Conservation (phyloP, 2,329 filamentous ascomycete species). For the Pyrenochaeta sp. region DNA sequence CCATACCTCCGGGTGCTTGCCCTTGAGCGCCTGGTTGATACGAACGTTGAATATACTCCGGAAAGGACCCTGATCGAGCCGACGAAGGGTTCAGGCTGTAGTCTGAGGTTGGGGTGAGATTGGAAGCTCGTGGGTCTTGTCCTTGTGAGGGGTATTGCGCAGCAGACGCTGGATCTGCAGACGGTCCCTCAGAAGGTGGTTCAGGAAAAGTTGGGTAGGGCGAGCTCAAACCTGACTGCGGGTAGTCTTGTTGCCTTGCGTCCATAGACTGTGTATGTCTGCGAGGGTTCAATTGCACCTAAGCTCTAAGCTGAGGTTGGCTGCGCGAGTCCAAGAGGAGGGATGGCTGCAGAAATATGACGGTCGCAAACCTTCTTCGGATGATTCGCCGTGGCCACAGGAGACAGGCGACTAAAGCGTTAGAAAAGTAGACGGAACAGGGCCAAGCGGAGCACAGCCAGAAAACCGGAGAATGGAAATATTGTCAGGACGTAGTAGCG, state of each 20-base stretch:
- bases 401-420: slow-evolving; percentile 35
- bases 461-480: slow-evolving; percentile 46
- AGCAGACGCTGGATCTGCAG: slow-evolving; percentile 93
- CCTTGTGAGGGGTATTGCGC: slow-evolving; percentile 81
- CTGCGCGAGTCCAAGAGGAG: slow-evolving; percentile 51
- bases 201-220: slow-evolving; percentile 63
- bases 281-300: slow-evolving; percentile 41
- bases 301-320: slow-evolving; percentile 50
- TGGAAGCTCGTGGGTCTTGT: slow-evolving; percentile 77
- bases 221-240: slow-evolving; percentile 64
- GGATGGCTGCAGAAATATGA: slow-evolving; percentile 60
- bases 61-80: slow-evolving; percentile 83
- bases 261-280: slow-evolving; percentile 60
- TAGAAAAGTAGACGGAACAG: slow-evolving; percentile 33
- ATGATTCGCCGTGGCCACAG: slow-evolving; percentile 49
- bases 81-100: slow-evolving; percentile 80
- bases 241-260: slow-evolving; percentile 62
- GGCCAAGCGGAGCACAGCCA: slow-evolving; percentile 48
- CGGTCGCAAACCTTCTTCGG: slow-evolving; percentile 50
- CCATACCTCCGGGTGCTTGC: slow-evolving; percentile 87
- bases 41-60: slow-evolving; percentile 83
- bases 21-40: slow-evolving; percentile 80
- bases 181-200: slow-evolving; percentile 81
- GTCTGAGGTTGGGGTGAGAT: slow-evolving; percentile 86
- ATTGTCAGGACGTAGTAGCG: slow-evolving; percentile 53